Conservation (phyloP, 2,329 filamentous ascomycete genomes). For the Xylaria digitata region DNA sequence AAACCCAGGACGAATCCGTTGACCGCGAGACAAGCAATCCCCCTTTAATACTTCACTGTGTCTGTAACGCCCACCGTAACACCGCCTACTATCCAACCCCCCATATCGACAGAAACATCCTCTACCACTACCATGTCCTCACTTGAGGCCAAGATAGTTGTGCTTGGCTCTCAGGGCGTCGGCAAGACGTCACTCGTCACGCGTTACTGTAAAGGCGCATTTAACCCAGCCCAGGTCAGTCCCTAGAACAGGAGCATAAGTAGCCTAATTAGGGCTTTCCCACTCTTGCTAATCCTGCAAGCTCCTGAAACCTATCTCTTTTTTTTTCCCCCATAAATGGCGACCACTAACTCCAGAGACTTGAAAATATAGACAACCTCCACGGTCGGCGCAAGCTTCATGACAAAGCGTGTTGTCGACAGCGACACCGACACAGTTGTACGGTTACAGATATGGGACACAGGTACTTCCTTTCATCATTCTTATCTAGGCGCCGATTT, state of each 20-base stretch:
- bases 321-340: no score
- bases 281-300: no score
- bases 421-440: conserved; percentile 86
- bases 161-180: conserved; percentile 82
- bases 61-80: background rate
- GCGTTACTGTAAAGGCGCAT: conserved; percentile 79
- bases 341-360: no score
- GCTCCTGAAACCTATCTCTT: no score
- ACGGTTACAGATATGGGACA: conserved; percentile 96
- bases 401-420: conserved; percentile 84
- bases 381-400: conserved; percentile 83
- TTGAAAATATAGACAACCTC: conserved; percentile 59
- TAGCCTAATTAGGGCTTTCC: no score
- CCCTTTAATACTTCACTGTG: background rate
- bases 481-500: background rate
- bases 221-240: conserved; percentile 66
- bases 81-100: background rate
- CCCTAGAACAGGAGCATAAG: no score
- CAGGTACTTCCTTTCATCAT: conserved; percentile 61
- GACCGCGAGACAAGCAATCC: conserved; percentile 7
- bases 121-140: conserved; percentile 59
- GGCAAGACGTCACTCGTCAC: conserved; percentile 83
- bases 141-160: conserved; percentile 83
- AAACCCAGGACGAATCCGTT: background rate
- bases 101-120: background rate